Percentiles rank a stretch among this genome's conserved stretches.
phyloP scores from a whole-genome alignment of 306 rosid genomes.

The Crataegus laevigata region DNA sequence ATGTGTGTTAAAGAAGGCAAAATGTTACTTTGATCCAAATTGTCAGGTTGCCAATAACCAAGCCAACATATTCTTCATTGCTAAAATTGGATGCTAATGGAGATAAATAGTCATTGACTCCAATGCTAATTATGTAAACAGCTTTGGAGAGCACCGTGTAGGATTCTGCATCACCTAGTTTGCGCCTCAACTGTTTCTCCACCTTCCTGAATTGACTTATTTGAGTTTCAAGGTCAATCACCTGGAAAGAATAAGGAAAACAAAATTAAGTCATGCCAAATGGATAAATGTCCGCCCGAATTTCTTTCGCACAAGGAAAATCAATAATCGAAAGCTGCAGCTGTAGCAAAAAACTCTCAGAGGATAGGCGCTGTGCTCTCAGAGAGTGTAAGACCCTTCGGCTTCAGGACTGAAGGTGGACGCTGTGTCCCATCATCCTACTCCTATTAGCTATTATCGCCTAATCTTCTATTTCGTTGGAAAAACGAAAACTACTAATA shows the following conservation, averaged over 20 bases:
- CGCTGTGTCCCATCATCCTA: too few species aligned
- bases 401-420: too few species aligned
- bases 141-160: conserved; percentile 28
- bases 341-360: too few species aligned
- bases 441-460: too few species aligned
- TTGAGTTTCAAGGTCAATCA: conserved; percentile 36
- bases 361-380: too few species aligned
- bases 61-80: conserved; percentile 15
- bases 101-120: neutral
- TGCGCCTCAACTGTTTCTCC: conserved; percentile 14
- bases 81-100: neutral
- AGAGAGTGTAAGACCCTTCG: too few species aligned
- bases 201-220: conserved; percentile 30
- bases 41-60: conserved; percentile 37
- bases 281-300: too few species aligned
- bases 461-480: too few species aligned
- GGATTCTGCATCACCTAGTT: conserved; percentile 28
- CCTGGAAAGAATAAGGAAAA: conserved; percentile 10
- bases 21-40: conserved; percentile 15
- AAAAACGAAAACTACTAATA: too few species aligned
- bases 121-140: conserved; percentile 31
- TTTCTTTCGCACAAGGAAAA: too few species aligned
- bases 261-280: neutral
- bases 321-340: too few species aligned
- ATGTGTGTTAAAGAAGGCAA: neutral